Evolutionary conservation across 805 yeast genomes (phyloP).

Genomic region (Hanseniaspora occidentalis): DNA sequence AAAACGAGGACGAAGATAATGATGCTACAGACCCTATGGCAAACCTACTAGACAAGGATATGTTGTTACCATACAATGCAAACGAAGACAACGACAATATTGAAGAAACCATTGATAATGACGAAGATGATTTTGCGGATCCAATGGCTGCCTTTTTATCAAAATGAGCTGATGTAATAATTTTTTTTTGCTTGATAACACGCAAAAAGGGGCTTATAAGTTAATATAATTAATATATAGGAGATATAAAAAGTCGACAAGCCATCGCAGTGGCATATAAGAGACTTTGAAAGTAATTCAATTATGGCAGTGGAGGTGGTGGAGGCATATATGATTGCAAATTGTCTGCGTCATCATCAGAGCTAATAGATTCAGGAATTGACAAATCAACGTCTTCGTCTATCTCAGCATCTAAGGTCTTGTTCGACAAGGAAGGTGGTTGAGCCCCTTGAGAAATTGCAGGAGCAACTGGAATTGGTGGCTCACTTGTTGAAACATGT

Average conservation of each 20-base stretch:
- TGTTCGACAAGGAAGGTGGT: slow-evolving; percentile 8
- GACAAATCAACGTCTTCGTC: slow-evolving; percentile 21
- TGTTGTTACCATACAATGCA: neutral
- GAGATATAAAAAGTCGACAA: neutral
- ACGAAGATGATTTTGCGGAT: slow-evolving; percentile 25
- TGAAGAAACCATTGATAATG: slow-evolving; percentile 3
- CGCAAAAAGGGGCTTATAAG: too few species aligned
- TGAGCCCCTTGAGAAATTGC: too few species aligned
- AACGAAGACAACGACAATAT: slow-evolving; percentile 1
- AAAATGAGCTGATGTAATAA: slow-evolving; percentile 5
- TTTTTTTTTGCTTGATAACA: neutral
- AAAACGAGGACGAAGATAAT: neutral
- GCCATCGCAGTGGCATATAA: too few species aligned
- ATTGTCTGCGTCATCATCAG: slow-evolving; percentile 14
- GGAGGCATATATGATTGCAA: neutral
- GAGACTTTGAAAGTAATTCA: too few species aligned
- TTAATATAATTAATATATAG: neutral
- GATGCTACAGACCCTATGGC: neutral
- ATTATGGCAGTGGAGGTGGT: neutral
- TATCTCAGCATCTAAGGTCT: neutral
- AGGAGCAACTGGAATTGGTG: too few species aligned
- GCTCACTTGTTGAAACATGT: too few species aligned
- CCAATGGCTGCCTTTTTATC: slow-evolving; percentile 25
- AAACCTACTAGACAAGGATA: neutral
- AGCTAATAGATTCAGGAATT: slow-evolving; percentile 25